Percentiles rank a stretch among this genome's conserved stretches.
Evolutionary conservation across 352 stramenopile species (phyloP).

Genomic region (Globisporangium nunn): DNA sequence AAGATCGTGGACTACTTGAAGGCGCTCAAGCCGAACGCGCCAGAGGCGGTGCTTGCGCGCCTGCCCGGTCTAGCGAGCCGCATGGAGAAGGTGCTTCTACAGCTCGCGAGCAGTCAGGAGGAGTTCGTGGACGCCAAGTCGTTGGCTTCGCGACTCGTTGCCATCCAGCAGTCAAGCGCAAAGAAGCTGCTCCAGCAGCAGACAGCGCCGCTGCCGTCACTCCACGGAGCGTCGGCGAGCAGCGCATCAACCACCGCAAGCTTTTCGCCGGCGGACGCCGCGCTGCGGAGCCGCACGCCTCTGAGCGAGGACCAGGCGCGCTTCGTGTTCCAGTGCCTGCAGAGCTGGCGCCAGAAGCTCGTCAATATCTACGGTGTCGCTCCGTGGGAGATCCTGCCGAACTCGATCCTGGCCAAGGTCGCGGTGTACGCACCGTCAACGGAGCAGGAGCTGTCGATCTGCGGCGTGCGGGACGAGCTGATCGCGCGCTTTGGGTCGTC

Average conservation of each 20-base stretch:
- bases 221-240: not conserved
- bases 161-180: constrained; percentile 67
- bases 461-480: constrained; percentile 37
- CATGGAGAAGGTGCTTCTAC: constrained; percentile 94
- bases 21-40: constrained; percentile 92
- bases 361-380: constrained; percentile 63
- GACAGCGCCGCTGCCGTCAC: constrained; percentile 10
- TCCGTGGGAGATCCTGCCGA: constrained; percentile 71
- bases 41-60: constrained; percentile 92
- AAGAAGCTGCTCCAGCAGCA: constrained; percentile 60
- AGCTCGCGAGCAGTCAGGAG: constrained; percentile 54
- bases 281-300: constrained; percentile 14
- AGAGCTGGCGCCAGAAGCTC: constrained; percentile 74
- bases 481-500: constrained; percentile 55
- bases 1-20: constrained; percentile 90
- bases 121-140: constrained; percentile 92
- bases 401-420: constrained; percentile 64
- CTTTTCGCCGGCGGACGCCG: not conserved
- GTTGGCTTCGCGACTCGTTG: constrained; percentile 89
- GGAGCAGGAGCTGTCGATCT: constrained; percentile 47
- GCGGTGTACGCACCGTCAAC: constrained; percentile 48
- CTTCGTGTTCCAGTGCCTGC: constrained; percentile 60
- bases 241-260: not conserved
- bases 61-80: constrained; percentile 93
- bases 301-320: constrained; percentile 53